Conservation (phyloP, 768 basidiomycete genomes). For the Tubosaeta sp. region DNA sequence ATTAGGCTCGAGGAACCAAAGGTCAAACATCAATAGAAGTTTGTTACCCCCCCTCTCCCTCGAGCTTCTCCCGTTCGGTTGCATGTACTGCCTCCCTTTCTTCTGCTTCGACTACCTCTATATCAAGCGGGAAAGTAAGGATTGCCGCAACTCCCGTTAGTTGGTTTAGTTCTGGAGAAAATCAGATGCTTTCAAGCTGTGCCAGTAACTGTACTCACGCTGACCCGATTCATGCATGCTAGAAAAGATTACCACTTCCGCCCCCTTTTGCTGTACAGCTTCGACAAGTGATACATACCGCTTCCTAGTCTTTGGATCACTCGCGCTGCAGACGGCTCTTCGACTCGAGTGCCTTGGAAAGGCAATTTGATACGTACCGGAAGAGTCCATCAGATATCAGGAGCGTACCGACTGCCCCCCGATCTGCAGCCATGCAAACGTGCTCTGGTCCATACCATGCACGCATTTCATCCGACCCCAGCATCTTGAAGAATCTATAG, state of each 20-base stretch:
- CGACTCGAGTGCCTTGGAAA: neutral
- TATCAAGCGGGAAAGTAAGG: slow-evolving; percentile 90
- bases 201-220: slow-evolving; percentile 52
- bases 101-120: slow-evolving; percentile 93
- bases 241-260: slow-evolving; percentile 94
- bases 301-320: slow-evolving; percentile 71
- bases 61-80: slow-evolving; percentile 21
- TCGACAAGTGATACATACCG: slow-evolving; percentile 87
- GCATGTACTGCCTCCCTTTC: slow-evolving; percentile 69
- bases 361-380: slow-evolving; percentile 46
- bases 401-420: slow-evolving; percentile 91
- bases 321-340: slow-evolving; percentile 50
- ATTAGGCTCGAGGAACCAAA: neutral
- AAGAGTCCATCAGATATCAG: slow-evolving; percentile 95
- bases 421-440: slow-evolving; percentile 84
- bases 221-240: slow-evolving; percentile 99
- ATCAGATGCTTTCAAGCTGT: neutral
- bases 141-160: slow-evolving; percentile 94
- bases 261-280: slow-evolving; percentile 81
- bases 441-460: slow-evolving; percentile 99
- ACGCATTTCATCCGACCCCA: slow-evolving; percentile 88
- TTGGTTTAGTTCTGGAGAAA: slow-evolving; percentile 80
- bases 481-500: slow-evolving; percentile 94
- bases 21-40: neutral
- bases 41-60: slow-evolving; percentile 7